Conservation (phyloP, 192 early-diverging fungal species). For the Backusella westeae region DNA sequence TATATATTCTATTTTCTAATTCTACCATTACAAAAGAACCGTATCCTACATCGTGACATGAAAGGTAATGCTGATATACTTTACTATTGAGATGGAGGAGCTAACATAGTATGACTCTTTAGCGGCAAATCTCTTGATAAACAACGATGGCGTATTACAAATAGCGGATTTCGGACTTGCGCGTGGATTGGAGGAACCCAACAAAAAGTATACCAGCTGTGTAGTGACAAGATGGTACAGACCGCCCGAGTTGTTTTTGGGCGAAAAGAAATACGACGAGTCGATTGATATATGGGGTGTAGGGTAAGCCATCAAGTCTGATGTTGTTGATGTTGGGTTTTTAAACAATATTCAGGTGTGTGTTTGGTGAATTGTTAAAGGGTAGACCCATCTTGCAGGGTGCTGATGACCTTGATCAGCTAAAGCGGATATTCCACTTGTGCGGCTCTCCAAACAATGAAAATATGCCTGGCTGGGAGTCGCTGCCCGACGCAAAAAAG, state of each 20-base stretch:
- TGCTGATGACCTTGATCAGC: slow-evolving; percentile 76
- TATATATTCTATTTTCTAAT: not conserved
- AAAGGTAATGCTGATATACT: slow-evolving; percentile 36
- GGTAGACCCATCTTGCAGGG: slow-evolving; percentile 84
- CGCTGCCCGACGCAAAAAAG: slow-evolving; percentile 56
- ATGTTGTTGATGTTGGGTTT: not conserved
- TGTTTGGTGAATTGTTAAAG: slow-evolving; percentile 93
- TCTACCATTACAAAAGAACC: slow-evolving; percentile 32
- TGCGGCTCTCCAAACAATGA: slow-evolving; percentile 86
- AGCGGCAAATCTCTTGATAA: slow-evolving; percentile 94
- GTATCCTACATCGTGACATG: slow-evolving; percentile 65
- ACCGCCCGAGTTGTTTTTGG: slow-evolving; percentile 93
- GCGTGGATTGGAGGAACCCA: slow-evolving; percentile 65
- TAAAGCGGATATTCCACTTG: slow-evolving; percentile 84
- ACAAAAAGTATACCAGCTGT: slow-evolving; percentile 76
- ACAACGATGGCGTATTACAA: slow-evolving; percentile 86
- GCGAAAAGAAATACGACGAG: slow-evolving; percentile 74
- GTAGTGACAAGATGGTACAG: slow-evolving; percentile 98
- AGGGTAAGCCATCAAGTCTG: slow-evolving; percentile 47
- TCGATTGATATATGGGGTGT: slow-evolving; percentile 99
- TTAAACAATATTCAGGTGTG: slow-evolving; percentile 59
- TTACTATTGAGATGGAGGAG: not conserved
- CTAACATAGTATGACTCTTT: slow-evolving; percentile 18
- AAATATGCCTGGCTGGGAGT: slow-evolving; percentile 74
- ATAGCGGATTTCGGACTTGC: slow-evolving; percentile 98